Evolutionary conservation across 768 basidiomycete species (phyloP), one percentile per base, ranked within the genome.

Genomic region (Mycena vulgaris): DNA sequence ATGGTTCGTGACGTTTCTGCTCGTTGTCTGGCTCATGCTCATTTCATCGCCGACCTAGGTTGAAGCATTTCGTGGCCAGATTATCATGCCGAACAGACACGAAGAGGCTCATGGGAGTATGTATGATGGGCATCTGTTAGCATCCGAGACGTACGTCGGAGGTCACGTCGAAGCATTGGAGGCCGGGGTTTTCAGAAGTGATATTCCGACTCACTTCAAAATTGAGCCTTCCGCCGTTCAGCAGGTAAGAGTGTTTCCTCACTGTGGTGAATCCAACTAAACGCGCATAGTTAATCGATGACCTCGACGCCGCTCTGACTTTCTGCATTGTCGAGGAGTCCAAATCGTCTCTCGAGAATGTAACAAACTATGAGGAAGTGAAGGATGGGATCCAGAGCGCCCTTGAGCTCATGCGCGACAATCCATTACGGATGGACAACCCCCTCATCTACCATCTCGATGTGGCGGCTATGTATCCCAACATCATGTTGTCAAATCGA

Each of bases 401-500:
- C 52, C 90, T 99, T 31, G 96, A 97, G 78, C 78, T 90, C 72
- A 93, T 99, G 87, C 95, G 95, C 30, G 96, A 99, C 82, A 90
- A 93, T 68, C 97, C 98, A 0, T 88, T 91, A 62, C 94, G 97
- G 17, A 85, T 86, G 48, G 97, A 99, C 83, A 94, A 91, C 16
- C 98, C 98, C 0, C 90, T 99, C 71, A 99, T 99, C 77, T 99
- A 99, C 82, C 98, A 99, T 80, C 82, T 99, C 76, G 98, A 99
- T 76, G 98, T 99, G 71, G 98, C 98, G 3, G 98, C 98, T 71
- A 99, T 99, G 98, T 99, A 99, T 80, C 98, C 98, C 65, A 99
- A 99, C 81, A 99, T 99, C 89, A 99, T 99, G 98, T 92, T 99
- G 85, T 98, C 97, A 21, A 99, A 99, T 78, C 95, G 98, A 37